A percentile compares a stretch with the other conserved stretches of the same genome.
These are phyloP conservation scores for Saccharomycopsis fermentans DNA, from an alignment of 805 yeast species.

Conservation along the genomic window DNA sequence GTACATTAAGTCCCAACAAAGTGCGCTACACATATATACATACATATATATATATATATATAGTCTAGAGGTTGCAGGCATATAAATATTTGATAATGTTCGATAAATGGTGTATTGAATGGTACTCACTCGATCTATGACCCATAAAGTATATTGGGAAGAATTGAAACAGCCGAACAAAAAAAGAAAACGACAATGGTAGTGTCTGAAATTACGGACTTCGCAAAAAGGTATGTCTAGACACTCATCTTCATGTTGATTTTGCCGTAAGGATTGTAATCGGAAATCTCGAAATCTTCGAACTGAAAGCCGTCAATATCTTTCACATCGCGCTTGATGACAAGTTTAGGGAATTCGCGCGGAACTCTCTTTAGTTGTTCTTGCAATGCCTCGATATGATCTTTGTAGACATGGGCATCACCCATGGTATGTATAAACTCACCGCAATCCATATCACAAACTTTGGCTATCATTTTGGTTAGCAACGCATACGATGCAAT, in stretches of 20 bases:
- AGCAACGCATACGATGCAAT: constrained; percentile 92
- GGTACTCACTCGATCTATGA: no score
- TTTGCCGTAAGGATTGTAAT: constrained; percentile 70
- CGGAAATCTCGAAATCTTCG: constrained; percentile 78
- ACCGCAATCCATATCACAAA: constrained; percentile 92
- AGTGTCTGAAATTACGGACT: background rate
- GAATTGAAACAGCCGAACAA: no score
- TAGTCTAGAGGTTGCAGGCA: no score
- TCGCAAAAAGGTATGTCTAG: constrained; percentile 23
- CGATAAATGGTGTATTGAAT: no score
- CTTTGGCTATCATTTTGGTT: constrained; percentile 90
- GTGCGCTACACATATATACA: no score
- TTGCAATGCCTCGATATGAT: constrained; percentile 85
- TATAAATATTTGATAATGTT: no score
- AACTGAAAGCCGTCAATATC: constrained; percentile 78
- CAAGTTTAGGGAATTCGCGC: constrained; percentile 66
- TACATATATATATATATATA: no score
- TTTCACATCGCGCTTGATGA: constrained; percentile 54
- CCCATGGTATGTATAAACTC: constrained; percentile 94
- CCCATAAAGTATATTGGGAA: no score
- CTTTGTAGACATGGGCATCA: constrained; percentile 90
- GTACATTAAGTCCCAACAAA: no score
- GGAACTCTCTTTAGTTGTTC: constrained; percentile 74
- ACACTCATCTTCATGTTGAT: constrained; percentile 98
- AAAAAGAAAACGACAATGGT: background rate